phyloP scores from a whole-genome alignment of 2,329 filamentous ascomycete species.

The Ploettnerulaceae sp. region DNA sequence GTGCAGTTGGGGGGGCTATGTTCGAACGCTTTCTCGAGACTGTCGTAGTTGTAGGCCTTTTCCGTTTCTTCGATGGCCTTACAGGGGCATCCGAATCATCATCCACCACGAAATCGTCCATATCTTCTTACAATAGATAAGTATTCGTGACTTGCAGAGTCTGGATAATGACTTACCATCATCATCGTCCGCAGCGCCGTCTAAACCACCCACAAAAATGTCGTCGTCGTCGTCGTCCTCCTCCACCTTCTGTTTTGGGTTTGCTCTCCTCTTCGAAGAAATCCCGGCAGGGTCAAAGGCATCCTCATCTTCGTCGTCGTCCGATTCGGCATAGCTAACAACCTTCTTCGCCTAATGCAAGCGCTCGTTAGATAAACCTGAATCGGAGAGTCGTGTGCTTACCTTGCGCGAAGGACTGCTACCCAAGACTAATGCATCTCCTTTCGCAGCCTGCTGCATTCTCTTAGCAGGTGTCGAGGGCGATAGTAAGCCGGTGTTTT shows the following conservation, averaged over 20 bases:
- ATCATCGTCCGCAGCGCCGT: conserved; percentile 52
- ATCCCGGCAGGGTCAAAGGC: conserved; percentile 38
- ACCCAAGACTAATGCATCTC: conserved; percentile 39
- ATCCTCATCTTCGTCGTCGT: conserved; percentile 67
- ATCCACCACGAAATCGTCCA: conserved; percentile 77
- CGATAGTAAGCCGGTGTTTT: conserved; percentile 46
- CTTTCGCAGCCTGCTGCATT: conserved; percentile 39
- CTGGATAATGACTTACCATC: conserved; percentile 44
- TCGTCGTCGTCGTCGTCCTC: conserved; percentile 66
- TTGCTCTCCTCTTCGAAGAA: conserved; percentile 40
- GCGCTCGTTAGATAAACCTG: background rate
- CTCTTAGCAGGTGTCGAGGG: conserved; percentile 41
- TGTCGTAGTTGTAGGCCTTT: conserved; percentile 49
- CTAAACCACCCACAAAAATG: conserved; percentile 58
- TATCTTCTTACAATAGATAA: conserved; percentile 48
- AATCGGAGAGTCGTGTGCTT: conserved; percentile 25
- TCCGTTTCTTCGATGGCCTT: conserved; percentile 60
- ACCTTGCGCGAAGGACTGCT: conserved; percentile 82
- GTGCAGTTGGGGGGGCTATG: conserved; percentile 44
- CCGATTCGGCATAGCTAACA: conserved; percentile 82
- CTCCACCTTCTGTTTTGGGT: conserved; percentile 57
- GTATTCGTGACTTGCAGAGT: conserved; percentile 6
- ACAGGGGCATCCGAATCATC: conserved; percentile 74
- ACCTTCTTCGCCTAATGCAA: conserved; percentile 50
- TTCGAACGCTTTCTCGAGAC: conserved; percentile 59